Conservation (phyloP, 108 stramenopile genomes). For the Cyclotella atomus region DNA sequence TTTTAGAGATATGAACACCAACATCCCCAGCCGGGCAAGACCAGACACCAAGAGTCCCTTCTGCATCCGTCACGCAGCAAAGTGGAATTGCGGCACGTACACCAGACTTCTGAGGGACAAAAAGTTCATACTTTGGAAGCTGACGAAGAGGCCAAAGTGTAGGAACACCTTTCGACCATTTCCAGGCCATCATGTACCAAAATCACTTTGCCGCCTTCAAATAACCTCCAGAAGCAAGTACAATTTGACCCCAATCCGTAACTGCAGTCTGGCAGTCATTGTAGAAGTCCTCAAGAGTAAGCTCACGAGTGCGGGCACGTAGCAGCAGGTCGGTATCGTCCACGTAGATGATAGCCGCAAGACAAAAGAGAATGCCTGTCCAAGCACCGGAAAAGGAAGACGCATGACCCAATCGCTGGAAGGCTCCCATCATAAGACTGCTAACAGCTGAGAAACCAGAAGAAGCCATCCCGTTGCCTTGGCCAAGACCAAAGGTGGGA, state of each 20-base stretch:
- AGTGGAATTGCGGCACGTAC: background rate
- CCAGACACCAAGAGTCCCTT: slow-evolving; percentile 5
- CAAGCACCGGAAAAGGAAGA: background rate
- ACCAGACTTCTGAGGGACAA: slow-evolving; percentile 1
- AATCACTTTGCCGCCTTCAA: background rate
- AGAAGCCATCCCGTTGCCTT: too few relatives aligned
- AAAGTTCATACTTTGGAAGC: background rate
- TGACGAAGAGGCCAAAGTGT: background rate
- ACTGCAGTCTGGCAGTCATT: background rate
- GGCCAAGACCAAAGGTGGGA: too few relatives aligned
- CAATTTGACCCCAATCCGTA: background rate
- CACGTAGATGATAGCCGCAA: too few relatives aligned
- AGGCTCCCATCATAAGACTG: too few relatives aligned
- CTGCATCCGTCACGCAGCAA: background rate
- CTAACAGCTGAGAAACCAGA: too few relatives aligned
- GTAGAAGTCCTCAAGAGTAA: background rate
- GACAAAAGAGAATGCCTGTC: background rate
- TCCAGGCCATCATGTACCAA: slow-evolving; percentile 20
- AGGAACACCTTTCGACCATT: background rate
- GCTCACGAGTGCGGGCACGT: background rate
- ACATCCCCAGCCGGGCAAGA: too few relatives aligned
- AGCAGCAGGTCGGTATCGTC: background rate
- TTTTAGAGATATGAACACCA: background rate
- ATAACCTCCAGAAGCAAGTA: background rate
- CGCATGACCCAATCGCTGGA: background rate